Percentiles rank a stretch among this genome's conserved stretches.
Conservation (phyloP, 805 yeast genomes). For the Candida orba region DNA sequence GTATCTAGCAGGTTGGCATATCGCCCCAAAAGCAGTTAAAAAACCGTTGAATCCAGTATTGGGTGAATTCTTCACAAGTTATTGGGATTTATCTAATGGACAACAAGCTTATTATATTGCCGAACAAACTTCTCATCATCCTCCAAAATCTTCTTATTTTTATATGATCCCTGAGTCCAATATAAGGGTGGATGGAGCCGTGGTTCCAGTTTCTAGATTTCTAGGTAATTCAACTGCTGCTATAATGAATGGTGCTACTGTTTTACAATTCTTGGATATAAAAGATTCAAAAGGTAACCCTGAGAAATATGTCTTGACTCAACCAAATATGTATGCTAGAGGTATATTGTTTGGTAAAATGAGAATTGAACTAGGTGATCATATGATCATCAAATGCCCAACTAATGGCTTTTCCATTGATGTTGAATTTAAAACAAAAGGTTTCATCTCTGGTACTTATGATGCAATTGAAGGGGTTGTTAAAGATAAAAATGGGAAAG, state of each 20-base stretch:
- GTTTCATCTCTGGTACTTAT: constrained; percentile 87
- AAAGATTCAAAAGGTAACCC: constrained; percentile 38
- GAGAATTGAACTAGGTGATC: constrained; percentile 90
- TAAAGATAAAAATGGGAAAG: constrained; percentile 45
- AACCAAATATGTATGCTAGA: constrained; percentile 92
- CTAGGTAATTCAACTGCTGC: constrained; percentile 96
- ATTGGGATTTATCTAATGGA: constrained; percentile 80
- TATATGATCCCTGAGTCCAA: constrained; percentile 74
- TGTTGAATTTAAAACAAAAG: constrained; percentile 92
- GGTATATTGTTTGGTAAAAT: constrained; percentile 88
- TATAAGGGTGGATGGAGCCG: constrained; percentile 83
- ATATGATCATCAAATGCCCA: constrained; percentile 66
- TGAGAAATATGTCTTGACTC: constrained; percentile 79
- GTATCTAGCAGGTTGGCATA: constrained; percentile 96
- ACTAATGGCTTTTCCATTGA: constrained; percentile 56
- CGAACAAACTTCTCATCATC: constrained; percentile 96
- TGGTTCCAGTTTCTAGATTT: constrained; percentile 81
- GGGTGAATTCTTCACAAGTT: constrained; percentile 86
- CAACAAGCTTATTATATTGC: constrained; percentile 76
- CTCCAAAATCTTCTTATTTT: constrained; percentile 94
- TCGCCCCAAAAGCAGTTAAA: constrained; percentile 96
- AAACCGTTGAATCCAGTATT: constrained; percentile 93
- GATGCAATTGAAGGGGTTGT: constrained; percentile 79
- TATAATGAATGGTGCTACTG: constrained; percentile 88
- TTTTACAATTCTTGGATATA: constrained; percentile 58